A percentile compares a stretch with the other conserved stretches of the same genome.
Evolutionary conservation across 2,329 filamentous ascomycete genomes (phyloP).

Genomic region (Aspergillus brasiliensis): DNA sequence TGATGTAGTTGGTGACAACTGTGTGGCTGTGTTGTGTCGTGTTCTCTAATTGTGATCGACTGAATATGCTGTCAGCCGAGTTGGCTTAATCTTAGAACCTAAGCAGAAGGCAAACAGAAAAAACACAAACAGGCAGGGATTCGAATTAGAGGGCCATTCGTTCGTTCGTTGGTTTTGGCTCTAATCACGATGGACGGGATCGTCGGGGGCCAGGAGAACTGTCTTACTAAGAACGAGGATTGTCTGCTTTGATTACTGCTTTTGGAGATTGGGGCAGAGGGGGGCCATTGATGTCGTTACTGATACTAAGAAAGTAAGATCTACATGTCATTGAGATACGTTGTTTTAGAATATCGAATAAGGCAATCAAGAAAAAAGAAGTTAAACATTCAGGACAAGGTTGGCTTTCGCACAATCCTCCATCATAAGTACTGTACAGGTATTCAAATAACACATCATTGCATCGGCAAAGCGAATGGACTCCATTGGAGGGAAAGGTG

Average conservation of each 20-base stretch:
- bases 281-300: neutral
- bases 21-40: neutral
- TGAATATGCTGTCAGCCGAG: neutral
- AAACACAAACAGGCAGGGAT: neutral
- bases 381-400: neutral
- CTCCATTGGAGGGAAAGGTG: slow-evolving; percentile 30
- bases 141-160: neutral
- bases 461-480: slow-evolving; percentile 28
- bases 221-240: neutral
- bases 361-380: neutral
- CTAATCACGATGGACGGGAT: neutral
- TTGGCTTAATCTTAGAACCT: neutral
- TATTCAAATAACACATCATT: slow-evolving; percentile 4
- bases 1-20: neutral
- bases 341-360: neutral
- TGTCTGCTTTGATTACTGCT: neutral
- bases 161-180: neutral
- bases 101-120: neutral
- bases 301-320: neutral
- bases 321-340: neutral
- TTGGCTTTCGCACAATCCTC: slow-evolving; percentile 2
- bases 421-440: slow-evolving; percentile 14
- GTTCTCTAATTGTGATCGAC: neutral
- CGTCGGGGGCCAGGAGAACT: neutral
- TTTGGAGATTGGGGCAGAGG: neutral